Conservation (phyloP, 202 grass and related monocot genomes). For the Setaria viridis region DNA sequence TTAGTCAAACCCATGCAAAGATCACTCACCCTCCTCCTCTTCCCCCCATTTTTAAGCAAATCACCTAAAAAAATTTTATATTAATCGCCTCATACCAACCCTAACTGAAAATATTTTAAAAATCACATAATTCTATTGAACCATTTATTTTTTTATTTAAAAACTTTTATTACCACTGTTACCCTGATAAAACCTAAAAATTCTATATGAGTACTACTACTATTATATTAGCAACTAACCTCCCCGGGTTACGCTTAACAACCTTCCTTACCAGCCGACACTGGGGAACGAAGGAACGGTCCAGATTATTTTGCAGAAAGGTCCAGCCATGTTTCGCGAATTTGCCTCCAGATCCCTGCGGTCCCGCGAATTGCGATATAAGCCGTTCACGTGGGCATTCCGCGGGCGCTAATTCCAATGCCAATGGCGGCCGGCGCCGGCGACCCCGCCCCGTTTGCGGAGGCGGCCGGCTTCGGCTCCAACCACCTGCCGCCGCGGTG, state of each 20-base stretch:
- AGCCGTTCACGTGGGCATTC: not conserved
- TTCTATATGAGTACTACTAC: not conserved
- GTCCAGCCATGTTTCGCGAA: not conserved
- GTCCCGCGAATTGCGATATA: constrained; percentile 4
- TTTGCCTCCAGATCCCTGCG: not conserved
- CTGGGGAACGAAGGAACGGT: not conserved
- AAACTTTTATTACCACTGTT: not conserved
- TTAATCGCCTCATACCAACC: not conserved
- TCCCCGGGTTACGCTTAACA: constrained; percentile 26
- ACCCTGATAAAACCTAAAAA: not conserved
- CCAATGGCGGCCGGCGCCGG: constrained; percentile 37
- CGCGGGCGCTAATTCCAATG: constrained; percentile 34
- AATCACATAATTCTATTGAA: not conserved
- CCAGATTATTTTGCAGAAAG: not conserved
- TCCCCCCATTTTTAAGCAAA: not conserved
- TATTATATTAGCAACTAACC: not conserved
- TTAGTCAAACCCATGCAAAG: constrained; percentile 53
- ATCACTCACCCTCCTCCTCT: not conserved
- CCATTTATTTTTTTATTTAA: not conserved
- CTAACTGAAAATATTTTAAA: not conserved
- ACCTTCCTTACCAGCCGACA: not conserved
- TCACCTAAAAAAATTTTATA: not conserved
- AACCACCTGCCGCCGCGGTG: not conserved
- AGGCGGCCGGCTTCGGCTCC: not conserved
- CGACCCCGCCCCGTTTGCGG: not conserved